Conservation (phyloP, 176 grass and related monocot genomes). For the Typha latifolia region DNA sequence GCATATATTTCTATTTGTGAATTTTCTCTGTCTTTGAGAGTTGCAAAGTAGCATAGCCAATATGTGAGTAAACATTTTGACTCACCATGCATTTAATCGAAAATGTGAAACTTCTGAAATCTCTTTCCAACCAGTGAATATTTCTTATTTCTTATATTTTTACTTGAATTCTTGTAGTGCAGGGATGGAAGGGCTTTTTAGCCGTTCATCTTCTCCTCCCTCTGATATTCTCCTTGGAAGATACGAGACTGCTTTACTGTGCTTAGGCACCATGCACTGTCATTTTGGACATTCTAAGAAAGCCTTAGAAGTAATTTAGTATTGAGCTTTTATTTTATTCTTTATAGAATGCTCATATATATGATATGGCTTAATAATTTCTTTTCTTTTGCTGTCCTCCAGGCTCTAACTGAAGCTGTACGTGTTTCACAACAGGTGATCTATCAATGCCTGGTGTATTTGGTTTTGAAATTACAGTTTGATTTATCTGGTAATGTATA, state of each 20-base stretch:
- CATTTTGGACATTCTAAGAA: constrained; percentile 94
- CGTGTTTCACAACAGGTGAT: constrained; percentile 92
- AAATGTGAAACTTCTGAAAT: neutral
- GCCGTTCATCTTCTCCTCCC: constrained; percentile 35
- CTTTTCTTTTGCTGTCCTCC: constrained; percentile 31
- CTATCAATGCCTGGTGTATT: constrained; percentile 14
- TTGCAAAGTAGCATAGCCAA: neutral
- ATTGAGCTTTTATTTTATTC: constrained; percentile 13
- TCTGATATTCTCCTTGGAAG: constrained; percentile 75
- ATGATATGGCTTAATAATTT: constrained; percentile 18
- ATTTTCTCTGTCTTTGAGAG: no score
- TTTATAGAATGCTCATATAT: neutral
- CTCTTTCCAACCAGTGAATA: neutral
- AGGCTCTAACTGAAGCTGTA: constrained; percentile 93
- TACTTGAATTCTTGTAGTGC: constrained; percentile 47
- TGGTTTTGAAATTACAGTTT: neutral
- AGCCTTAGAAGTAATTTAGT: constrained; percentile 72
- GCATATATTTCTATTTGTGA: no score
- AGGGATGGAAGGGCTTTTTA: constrained; percentile 87
- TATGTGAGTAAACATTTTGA: neutral
- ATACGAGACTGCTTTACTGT: constrained; percentile 87
- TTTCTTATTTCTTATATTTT: constrained; percentile 10
- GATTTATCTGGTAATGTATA: neutral
- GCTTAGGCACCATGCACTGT: constrained; percentile 83
- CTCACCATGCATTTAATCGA: neutral